Conservation (phyloP, 2,329 filamentous ascomycete species). For the Ceratocystis albifundus region DNA sequence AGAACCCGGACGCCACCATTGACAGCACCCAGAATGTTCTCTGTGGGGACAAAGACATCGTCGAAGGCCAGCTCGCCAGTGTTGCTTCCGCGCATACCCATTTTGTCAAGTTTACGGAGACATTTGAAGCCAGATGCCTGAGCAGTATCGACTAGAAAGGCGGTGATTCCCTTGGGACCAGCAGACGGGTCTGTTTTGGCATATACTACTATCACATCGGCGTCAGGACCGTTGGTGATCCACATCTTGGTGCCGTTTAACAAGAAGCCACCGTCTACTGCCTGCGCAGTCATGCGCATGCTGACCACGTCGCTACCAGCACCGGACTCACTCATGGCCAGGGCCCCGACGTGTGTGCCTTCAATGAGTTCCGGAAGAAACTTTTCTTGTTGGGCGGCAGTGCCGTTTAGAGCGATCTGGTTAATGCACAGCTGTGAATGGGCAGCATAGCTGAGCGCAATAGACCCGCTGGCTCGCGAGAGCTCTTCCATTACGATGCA, state of each 20-base stretch:
- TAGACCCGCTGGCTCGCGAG: constrained; percentile 69
- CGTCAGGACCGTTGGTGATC: constrained; percentile 97
- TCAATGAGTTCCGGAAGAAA: constrained; percentile 72
- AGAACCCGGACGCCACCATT: constrained; percentile 79
- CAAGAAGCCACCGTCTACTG: constrained; percentile 72
- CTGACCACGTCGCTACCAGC: constrained; percentile 88
- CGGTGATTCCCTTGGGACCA: constrained; percentile 83
- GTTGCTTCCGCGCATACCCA: constrained; percentile 95
- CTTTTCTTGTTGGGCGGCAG: constrained; percentile 61
- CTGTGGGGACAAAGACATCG: constrained; percentile 72
- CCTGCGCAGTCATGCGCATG: constrained; percentile 78
- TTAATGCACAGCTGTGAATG: constrained; percentile 96
- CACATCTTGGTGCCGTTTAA: constrained; percentile 96
- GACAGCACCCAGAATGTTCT: constrained; percentile 67
- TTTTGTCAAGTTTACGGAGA: constrained; percentile 86
- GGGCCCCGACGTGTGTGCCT: constrained; percentile 68
- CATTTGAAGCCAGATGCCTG: constrained; percentile 65
- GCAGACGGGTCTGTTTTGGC: constrained; percentile 78
- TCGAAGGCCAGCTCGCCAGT: constrained; percentile 91
- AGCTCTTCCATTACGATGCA: constrained; percentile 93
- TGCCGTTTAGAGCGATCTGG: constrained; percentile 85
- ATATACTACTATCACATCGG: constrained; percentile 89
- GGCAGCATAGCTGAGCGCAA: constrained; percentile 85
- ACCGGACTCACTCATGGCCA: constrained; percentile 91
- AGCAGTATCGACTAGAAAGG: constrained; percentile 72